Evolutionary conservation across 2,329 filamentous ascomycete species (phyloP).

Genomic region (Aureobasidium uvarum): DNA sequence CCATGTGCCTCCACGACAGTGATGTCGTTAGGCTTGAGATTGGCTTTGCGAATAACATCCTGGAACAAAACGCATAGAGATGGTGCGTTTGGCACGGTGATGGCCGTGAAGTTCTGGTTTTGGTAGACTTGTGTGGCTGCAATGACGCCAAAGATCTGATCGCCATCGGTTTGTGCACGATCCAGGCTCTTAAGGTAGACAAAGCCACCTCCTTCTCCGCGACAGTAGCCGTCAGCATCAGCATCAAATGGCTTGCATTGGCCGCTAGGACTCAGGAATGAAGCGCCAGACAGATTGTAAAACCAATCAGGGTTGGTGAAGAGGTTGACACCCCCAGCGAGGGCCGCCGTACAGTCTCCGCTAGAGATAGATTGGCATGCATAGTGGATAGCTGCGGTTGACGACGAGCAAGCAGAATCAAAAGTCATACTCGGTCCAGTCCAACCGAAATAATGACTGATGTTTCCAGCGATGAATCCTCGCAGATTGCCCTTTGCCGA

Average conservation of each 20-base stretch:
- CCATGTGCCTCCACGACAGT: slow-evolving; percentile 36
- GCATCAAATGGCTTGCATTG: slow-evolving; percentile 35
- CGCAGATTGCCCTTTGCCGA: too few species aligned
- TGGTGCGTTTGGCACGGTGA: too few species aligned
- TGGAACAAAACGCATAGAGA: neutral
- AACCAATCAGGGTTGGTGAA: slow-evolving; percentile 31
- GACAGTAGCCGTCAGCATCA: slow-evolving; percentile 51
- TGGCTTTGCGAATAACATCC: neutral
- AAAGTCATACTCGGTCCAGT: slow-evolving; percentile 31
- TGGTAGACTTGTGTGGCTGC: too few species aligned
- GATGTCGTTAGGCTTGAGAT: neutral
- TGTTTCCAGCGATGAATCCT: slow-evolving; percentile 33
- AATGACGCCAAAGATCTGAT: slow-evolving; percentile 38
- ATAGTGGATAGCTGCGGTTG: neutral
- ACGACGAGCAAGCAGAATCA: slow-evolving; percentile 30
- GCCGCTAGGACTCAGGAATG: neutral
- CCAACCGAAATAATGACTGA: slow-evolving; percentile 35
- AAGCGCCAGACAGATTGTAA: slow-evolving; percentile 5
- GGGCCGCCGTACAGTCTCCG: slow-evolving; percentile 34
- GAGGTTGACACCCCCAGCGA: slow-evolving; percentile 35
- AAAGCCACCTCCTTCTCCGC: slow-evolving; percentile 54
- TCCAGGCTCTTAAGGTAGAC: slow-evolving; percentile 54
- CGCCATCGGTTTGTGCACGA: slow-evolving; percentile 49
- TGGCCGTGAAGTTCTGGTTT: too few species aligned
- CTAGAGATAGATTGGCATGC: slow-evolving; percentile 35